These are phyloP conservation scores for Botrytis fragariae DNA, from an alignment of 2,329 filamentous ascomycete species.

Conservation along the genomic window DNA sequence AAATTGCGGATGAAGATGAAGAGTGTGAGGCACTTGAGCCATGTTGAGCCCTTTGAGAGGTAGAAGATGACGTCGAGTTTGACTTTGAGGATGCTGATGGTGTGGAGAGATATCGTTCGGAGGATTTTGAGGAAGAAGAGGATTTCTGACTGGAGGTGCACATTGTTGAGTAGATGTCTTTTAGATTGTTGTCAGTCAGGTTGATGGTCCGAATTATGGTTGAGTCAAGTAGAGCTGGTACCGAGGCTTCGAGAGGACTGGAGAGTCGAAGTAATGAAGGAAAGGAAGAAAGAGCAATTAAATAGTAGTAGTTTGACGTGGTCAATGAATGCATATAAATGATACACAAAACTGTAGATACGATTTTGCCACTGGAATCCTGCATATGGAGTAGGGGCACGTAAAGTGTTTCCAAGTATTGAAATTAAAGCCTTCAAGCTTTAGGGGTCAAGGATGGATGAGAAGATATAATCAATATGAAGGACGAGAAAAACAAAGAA, in stretches of 20 bases:
- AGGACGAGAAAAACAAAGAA: neutral
- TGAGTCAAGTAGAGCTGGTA: neutral
- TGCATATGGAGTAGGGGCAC: neutral
- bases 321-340: constrained; percentile 4
- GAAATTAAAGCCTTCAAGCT: neutral
- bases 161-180: neutral
- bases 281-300: neutral
- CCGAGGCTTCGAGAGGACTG: neutral
- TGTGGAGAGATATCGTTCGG: neutral
- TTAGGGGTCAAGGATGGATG: neutral
- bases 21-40: neutral
- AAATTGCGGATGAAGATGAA: neutral
- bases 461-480: neutral
- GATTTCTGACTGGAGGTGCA: neutral
- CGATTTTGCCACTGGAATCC: neutral
- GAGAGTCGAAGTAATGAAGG: neutral
- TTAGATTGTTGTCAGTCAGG: neutral
- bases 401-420: neutral
- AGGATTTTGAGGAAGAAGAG: neutral
- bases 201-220: neutral
- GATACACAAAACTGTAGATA: neutral
- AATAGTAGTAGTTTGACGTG: neutral
- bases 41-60: constrained; percentile 1
- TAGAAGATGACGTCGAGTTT: neutral
- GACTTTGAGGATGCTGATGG: constrained; percentile 6